Evolutionary conservation across 441 rosid species (phyloP), one percentile per base, ranked within the genome.

Genomic region (Pelargonium fulgidum): DNA sequence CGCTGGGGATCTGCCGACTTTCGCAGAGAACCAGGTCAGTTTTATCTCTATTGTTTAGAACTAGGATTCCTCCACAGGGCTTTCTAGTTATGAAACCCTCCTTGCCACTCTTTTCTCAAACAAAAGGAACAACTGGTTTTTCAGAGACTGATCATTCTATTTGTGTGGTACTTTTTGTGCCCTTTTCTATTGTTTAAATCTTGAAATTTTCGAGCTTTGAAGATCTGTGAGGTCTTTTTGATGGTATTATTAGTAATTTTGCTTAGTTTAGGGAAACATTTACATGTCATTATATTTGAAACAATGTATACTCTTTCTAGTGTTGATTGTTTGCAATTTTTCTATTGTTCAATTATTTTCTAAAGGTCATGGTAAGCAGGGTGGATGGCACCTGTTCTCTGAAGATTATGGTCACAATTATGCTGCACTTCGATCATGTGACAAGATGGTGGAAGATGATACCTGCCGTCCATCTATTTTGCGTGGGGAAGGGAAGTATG

Each of bases 341-440:
- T 63, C 17, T 68, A 68, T 73, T 71, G 33, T 78, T 79, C 68
- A 66, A 74, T 74, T 76, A 73, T 70, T 80, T 66, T 70, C 73
- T 87, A 84, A 86, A 92, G 98, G 96, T 86, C 90, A 90, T 80
- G 91, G 86, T 82, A 92, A 88, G 96, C 94, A 85, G 86, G 94
- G 93, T 72, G 88, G 86, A 44, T 89, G 93, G 84, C 87, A 88
- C 82, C 70, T 82, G 79, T 87, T 85, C 80, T 73, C 74, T 14
- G 96, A 89, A 58, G 97, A 92, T 67, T 68, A 85, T 78, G 85
- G 86, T 75, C 83, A 85, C 78, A 86, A 87, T 56, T 88, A 84
- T 62, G 72, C 68, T 63, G 83, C 93, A 26, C 82, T 82, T 22
- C 78, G 92, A 14, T 82, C 89, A 14, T 76, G 78, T 75, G 86